phyloP scores from a whole-genome alignment of 371 early-diverging fungal species.

The Mucor lusitanicus region DNA sequence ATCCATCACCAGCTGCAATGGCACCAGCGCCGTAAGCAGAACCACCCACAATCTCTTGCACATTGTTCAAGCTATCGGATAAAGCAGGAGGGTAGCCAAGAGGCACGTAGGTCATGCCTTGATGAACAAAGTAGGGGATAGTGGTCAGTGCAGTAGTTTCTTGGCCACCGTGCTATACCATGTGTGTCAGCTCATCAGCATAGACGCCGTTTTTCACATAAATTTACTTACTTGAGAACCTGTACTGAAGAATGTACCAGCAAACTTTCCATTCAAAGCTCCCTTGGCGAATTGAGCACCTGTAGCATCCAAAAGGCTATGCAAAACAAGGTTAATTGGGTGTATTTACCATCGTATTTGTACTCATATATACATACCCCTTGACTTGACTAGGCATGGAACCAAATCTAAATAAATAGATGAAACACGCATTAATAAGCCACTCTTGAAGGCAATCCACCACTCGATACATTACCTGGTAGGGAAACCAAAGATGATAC shows the following conservation, averaged over 20 bases:
- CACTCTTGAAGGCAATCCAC: neutral
- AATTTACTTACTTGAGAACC: constrained; percentile 58
- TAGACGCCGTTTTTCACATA: no score
- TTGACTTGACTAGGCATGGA: constrained; percentile 39
- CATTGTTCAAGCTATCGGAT: constrained; percentile 30
- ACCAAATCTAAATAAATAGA: no score
- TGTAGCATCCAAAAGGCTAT: constrained; percentile 63
- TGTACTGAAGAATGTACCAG: constrained; percentile 71
- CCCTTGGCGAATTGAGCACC: constrained; percentile 67
- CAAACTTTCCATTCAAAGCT: constrained; percentile 53
- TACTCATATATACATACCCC: constrained; percentile 19
- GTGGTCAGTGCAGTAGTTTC: constrained; percentile 70
- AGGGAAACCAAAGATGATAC: constrained; percentile 54
- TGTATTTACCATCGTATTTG: neutral
- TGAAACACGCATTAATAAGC: no score
- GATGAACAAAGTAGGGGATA: constrained; percentile 74
- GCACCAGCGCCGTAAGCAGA: no score
- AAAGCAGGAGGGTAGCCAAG: constrained; percentile 58
- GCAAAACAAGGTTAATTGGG: neutral
- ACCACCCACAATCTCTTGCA: constrained; percentile 63
- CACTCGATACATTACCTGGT: constrained; percentile 23
- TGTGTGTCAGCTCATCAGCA: constrained; percentile 13
- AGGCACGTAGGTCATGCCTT: constrained; percentile 82
- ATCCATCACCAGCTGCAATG: constrained; percentile 67
- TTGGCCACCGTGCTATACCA: constrained; percentile 62